Conservation (phyloP, 2,329 filamentous ascomycete genomes). For the Juglanconis juglandina region DNA sequence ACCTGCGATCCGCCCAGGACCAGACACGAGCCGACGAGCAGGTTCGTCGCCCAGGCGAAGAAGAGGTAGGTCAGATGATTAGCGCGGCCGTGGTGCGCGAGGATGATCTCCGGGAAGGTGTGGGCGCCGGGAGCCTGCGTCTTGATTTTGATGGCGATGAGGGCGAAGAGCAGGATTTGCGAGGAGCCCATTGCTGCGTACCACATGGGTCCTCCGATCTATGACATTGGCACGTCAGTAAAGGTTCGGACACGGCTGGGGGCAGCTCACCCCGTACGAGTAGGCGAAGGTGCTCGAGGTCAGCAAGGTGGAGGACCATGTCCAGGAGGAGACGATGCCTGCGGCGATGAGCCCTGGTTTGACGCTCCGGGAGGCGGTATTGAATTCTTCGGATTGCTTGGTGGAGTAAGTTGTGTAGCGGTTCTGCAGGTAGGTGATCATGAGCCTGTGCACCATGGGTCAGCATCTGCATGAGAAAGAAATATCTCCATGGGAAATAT, state of each 20-base stretch:
- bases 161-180: conserved; percentile 38
- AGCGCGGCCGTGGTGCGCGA: conserved; percentile 32
- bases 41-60: conserved; percentile 37
- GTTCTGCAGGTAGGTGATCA: conserved; percentile 39
- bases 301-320: conserved; percentile 44
- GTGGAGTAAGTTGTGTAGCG: conserved; percentile 36
- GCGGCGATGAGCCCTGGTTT: conserved; percentile 44
- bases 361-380: conserved; percentile 40
- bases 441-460: conserved; percentile 21
- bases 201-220: conserved; percentile 39
- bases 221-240: not conserved
- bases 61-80: conserved; percentile 38
- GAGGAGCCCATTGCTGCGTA: conserved; percentile 37
- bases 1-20: conserved; percentile 37
- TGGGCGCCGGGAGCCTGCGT: conserved; percentile 36
- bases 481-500: not conserved
- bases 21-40: conserved; percentile 37
- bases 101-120: conserved; percentile 40
- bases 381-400: conserved; percentile 43
- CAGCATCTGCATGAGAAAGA: no score
- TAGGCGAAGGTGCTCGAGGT: conserved; percentile 40
- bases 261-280: conserved; percentile 29
- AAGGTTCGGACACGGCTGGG: no score
- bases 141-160: conserved; percentile 41
- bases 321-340: conserved; percentile 47